Percentiles rank a stretch among this genome's conserved stretches.
phyloP scores from a whole-genome alignment of 208 protist species.

The Leishmania aethiopica region DNA sequence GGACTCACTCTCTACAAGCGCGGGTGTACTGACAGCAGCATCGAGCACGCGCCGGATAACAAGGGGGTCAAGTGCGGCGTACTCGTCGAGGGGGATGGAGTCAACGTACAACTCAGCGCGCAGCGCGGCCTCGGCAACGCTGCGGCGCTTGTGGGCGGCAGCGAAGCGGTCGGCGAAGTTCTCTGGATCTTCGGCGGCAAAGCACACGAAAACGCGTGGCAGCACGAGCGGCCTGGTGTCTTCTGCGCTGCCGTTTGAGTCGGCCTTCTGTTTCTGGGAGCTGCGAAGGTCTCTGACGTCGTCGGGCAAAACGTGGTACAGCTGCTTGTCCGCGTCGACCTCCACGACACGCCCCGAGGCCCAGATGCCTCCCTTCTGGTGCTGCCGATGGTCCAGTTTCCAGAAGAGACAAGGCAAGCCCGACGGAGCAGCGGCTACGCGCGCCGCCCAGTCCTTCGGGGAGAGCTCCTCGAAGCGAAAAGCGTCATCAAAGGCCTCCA shows the following conservation, averaged over 20 bases:
- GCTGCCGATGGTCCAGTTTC: constrained; percentile 32
- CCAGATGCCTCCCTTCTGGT: constrained; percentile 20
- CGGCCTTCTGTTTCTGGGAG: neutral
- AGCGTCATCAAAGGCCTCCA: constrained; percentile 93
- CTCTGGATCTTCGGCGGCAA: constrained; percentile 91
- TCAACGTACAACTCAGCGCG: constrained; percentile 93
- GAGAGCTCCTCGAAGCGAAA: constrained; percentile 83
- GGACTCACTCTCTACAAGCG: constrained; percentile 72
- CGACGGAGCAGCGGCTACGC: constrained; percentile 19
- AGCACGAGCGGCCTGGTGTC: constrained; percentile 22
- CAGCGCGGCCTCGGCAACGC: constrained; percentile 76
- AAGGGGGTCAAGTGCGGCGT: constrained; percentile 66
- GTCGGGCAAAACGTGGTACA: constrained; percentile 22
- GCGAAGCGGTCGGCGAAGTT: constrained; percentile 92
- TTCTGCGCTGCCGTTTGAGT: neutral
- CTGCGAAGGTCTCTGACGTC: neutral
- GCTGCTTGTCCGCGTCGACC: constrained; percentile 20
- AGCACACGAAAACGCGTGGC: constrained; percentile 90
- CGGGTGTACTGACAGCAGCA: constrained; percentile 73
- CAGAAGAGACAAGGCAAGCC: constrained; percentile 56
- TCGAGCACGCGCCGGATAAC: constrained; percentile 67
- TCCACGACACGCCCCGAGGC: constrained; percentile 24
- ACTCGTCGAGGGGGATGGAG: constrained; percentile 94
- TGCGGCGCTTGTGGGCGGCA: constrained; percentile 74
- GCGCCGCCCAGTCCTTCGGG: constrained; percentile 66